Conservation (phyloP, 140 eudicot species). For the Senecio squalidus region DNA sequence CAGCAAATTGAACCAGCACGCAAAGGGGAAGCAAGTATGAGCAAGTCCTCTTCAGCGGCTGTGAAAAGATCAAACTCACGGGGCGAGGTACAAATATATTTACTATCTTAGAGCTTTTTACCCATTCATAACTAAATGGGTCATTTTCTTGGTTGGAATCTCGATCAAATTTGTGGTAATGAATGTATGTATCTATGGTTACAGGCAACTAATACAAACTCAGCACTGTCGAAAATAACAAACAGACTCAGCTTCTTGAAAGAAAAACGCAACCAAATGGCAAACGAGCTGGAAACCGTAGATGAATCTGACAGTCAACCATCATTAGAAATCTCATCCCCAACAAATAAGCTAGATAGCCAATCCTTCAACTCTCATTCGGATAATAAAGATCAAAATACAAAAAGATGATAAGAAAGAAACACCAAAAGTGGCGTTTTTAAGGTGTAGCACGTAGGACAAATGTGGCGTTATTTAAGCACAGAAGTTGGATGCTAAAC, state of each 20-base stretch:
- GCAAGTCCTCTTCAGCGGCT: conserved; percentile 32
- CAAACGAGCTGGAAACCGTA: conserved; percentile 52
- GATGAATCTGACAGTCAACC: conserved; percentile 51
- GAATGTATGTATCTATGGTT: conserved; percentile 8
- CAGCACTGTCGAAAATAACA: conserved; percentile 76
- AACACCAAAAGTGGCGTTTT: background rate
- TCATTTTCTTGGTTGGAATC: background rate
- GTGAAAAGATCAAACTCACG: conserved; percentile 48
- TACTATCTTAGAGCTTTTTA: background rate
- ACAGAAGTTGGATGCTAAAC: background rate
- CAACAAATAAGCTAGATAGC: conserved; percentile 8
- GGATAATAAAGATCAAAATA: conserved; percentile 16
- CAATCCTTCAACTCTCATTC: conserved; percentile 1
- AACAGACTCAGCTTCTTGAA: conserved; percentile 80
- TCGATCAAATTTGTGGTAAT: conserved; percentile 7
- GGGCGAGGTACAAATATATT: conserved; percentile 60
- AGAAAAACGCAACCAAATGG: conserved; percentile 63
- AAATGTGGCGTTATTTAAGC: background rate
- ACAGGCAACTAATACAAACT: conserved; percentile 59
- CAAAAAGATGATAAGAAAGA: conserved; percentile 9
- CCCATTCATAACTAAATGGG: background rate
- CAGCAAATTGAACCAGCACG: conserved; percentile 35
- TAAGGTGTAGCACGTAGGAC: background rate
- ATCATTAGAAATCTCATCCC: conserved; percentile 22
- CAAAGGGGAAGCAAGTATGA: conserved; percentile 29